phyloP scores from a whole-genome alignment of 768 basidiomycete species.

The Pulveroboletus sp. region DNA sequence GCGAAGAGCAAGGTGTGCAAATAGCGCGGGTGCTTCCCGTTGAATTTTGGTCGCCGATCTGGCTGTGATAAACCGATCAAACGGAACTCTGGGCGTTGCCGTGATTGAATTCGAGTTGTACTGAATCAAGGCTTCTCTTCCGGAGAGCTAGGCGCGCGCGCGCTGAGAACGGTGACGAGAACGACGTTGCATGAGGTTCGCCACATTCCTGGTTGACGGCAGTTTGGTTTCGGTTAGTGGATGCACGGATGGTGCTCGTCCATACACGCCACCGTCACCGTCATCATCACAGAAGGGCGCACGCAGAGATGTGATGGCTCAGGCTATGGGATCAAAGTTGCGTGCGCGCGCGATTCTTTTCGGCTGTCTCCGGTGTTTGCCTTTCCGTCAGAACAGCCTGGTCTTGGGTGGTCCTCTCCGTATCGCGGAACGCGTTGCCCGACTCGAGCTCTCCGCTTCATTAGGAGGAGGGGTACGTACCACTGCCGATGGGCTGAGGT shows the following conservation, averaged over 20 bases:
- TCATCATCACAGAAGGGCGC: background rate
- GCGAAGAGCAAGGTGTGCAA: conserved; percentile 14
- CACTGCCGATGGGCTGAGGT: conserved; percentile 10
- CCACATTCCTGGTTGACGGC: conserved; percentile 9
- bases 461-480: conserved; percentile 10
- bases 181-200: conserved; percentile 8
- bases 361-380: conserved; percentile 14
- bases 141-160: background rate
- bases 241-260: background rate
- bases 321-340: background rate
- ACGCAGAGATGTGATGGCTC: background rate
- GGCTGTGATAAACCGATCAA: conserved; percentile 12
- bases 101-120: conserved; percentile 4
- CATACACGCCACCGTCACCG: conserved; percentile 3
- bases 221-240: background rate
- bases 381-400: background rate
- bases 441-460: conserved; percentile 15
- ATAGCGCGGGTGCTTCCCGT: conserved; percentile 17
- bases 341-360: background rate
- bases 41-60: conserved; percentile 19
- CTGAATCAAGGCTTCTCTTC: conserved; percentile 13
- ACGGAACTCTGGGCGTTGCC: conserved; percentile 17
- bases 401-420: background rate
- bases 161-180: background rate
- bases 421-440: conserved; percentile 2